Conservation (phyloP, 1,284 basidiomycete genomes). For the Puccinia sorghi region DNA sequence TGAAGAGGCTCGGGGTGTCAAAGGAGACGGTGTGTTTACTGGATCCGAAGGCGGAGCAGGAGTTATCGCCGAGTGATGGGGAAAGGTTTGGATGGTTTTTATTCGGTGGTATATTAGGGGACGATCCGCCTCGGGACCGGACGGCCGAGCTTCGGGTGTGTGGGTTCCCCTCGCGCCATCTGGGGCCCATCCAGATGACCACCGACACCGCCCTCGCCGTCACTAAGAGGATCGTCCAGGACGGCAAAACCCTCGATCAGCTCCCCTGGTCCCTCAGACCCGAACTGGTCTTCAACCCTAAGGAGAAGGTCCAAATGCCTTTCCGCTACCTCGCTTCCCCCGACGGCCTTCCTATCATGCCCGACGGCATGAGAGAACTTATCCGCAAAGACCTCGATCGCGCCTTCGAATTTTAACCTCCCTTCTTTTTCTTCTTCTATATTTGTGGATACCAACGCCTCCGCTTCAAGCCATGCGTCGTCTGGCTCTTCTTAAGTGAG, state of each 20-base stretch:
- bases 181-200: conserved; percentile 87
- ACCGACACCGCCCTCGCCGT: conserved; percentile 95
- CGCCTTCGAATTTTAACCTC: conserved; percentile 32
- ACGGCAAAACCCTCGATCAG: conserved; percentile 57
- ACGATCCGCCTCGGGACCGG: conserved; percentile 81
- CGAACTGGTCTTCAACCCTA: conserved; percentile 76
- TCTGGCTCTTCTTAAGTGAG: too few relatives aligned
- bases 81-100: conserved; percentile 12
- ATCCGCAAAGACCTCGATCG: conserved; percentile 58
- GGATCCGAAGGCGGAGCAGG: conserved; percentile 76
- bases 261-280: conserved; percentile 66
- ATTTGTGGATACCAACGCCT: too few relatives aligned
- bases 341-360: conserved; percentile 68
- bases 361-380: conserved; percentile 82
- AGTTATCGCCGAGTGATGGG: conserved; percentile 51
- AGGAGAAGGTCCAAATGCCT: conserved; percentile 91
- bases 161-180: conserved; percentile 80
- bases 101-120: conserved; percentile 65
- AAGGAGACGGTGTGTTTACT: conserved; percentile 74
- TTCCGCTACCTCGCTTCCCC: conserved; percentile 68
- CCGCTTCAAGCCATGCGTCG: too few relatives aligned
- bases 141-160: conserved; percentile 81
- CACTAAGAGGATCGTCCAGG: conserved; percentile 80
- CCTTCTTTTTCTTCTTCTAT: too few relatives aligned
- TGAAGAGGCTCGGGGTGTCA: not conserved